Evolutionary conservation across 2,329 filamentous ascomycete species (phyloP).

Genomic region (Fusarium albosuccineum): DNA sequence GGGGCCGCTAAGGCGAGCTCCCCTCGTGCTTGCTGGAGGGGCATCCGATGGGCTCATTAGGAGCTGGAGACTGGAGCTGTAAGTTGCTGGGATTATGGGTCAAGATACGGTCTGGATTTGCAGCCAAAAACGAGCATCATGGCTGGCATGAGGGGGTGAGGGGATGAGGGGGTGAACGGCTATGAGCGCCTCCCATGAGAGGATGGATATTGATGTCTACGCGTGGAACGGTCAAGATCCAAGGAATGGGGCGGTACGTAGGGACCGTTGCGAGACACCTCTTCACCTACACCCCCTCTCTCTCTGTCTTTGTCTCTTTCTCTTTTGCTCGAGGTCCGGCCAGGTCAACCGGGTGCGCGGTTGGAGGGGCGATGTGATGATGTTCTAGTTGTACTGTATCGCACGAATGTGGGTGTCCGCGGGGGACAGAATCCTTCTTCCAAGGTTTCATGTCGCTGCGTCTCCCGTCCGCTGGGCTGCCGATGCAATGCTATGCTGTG

Average conservation of each 20-base stretch:
- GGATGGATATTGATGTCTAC: neutral
- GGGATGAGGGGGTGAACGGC: constrained; percentile 1
- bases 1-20: constrained; percentile 32
- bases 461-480: neutral
- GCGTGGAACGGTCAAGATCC: constrained; percentile 12
- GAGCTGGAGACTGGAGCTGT: constrained; percentile 9
- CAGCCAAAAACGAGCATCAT: neutral
- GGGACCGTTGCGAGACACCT: constrained; percentile 8
- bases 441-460: constrained; percentile 10
- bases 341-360: constrained; percentile 2
- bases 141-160: constrained; percentile 16
- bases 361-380: constrained; percentile 21
- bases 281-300: neutral
- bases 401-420: constrained; percentile 5
- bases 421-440: constrained; percentile 10
- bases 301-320: no score
- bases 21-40: constrained; percentile 18
- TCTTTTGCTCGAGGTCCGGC: neutral
- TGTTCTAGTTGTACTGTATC: constrained; percentile 2
- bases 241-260: constrained; percentile 24
- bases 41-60: constrained; percentile 12
- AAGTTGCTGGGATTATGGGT: constrained; percentile 31
- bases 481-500: constrained; percentile 1
- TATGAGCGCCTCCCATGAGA: constrained; percentile 6
- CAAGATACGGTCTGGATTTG: constrained; percentile 26